Evolutionary conservation across 306 rosid genomes (phyloP).

Genomic region (Canavalia ensiformis): DNA sequence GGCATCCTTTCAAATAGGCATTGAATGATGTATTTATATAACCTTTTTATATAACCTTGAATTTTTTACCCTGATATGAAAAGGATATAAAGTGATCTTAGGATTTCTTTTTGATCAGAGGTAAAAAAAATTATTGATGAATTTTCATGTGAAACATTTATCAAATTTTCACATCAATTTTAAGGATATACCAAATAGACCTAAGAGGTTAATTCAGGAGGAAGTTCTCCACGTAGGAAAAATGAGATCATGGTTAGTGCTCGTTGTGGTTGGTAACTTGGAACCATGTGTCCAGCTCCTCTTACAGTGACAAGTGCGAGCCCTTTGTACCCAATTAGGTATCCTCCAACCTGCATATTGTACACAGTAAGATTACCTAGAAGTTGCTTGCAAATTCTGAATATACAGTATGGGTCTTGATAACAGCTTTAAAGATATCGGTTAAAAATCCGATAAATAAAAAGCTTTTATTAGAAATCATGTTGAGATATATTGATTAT

Average conservation of each 20-base stretch:
- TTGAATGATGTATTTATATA: not conserved
- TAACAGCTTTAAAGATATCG: no score
- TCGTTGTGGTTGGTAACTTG: conserved; percentile 66
- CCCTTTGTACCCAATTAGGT: conserved; percentile 65
- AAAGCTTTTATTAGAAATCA: no score
- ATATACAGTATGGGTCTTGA: not conserved
- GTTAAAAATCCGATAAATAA: no score
- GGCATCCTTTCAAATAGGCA: not conserved
- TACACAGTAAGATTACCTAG: not conserved
- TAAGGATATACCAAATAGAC: not conserved
- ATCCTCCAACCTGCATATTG: conserved; percentile 71
- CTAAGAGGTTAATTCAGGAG: conserved; percentile 27
- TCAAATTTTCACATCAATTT: not conserved
- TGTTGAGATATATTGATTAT: no score
- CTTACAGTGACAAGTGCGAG: conserved; percentile 60
- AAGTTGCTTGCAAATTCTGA: not conserved
- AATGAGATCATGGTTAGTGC: conserved; percentile 63
- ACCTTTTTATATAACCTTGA: not conserved
- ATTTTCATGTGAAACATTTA: conserved; percentile 7
- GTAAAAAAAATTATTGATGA: conserved; percentile 9
- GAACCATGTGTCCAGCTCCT: conserved; percentile 77
- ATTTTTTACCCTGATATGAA: not conserved
- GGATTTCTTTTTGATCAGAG: not conserved
- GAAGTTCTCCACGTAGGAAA: conserved; percentile 53
- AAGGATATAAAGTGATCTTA: not conserved